A percentile compares a stretch with the other conserved stretches of the same genome.
Conservation (phyloP, 495 filamentous ascomycete species). For the Talaromyces stipitatus region DNA sequence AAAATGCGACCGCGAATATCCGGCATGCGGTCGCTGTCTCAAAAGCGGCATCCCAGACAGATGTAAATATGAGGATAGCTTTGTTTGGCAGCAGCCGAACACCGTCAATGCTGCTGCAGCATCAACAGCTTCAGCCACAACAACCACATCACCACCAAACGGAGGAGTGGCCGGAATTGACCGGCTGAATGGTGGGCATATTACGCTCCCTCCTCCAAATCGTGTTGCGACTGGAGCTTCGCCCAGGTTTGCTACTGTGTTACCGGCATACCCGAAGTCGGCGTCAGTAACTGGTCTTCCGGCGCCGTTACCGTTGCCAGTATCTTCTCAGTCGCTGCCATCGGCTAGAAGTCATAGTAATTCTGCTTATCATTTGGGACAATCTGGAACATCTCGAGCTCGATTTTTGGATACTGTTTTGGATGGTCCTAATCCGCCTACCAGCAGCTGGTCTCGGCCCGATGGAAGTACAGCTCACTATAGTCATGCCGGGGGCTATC, state of each 20-base stretch:
- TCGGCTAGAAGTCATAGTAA: not conserved
- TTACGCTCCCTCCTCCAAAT: slow-evolving; percentile 1
- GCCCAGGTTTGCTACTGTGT: not conserved
- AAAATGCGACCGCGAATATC: slow-evolving; percentile 60
- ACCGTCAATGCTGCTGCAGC: slow-evolving; percentile 24
- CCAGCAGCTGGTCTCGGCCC: slow-evolving; percentile 16
- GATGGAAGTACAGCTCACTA: not conserved
- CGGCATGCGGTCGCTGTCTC: slow-evolving; percentile 54
- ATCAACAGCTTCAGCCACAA: not conserved
- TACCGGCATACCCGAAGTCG: not conserved
- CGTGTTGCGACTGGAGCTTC: not conserved
- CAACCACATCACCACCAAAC: not conserved
- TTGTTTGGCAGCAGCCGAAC: slow-evolving; percentile 39
- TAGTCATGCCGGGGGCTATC: slow-evolving; percentile 2
- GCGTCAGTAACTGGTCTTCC: not conserved
- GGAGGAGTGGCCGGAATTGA: not conserved
- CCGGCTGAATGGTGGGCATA: not conserved
- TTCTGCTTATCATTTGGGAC: not conserved
- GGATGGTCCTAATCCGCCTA: slow-evolving; percentile 31
- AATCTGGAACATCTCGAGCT: not conserved
- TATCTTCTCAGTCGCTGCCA: not conserved
- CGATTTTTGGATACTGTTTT: slow-evolving; percentile 39
- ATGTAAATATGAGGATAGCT: slow-evolving; percentile 41
- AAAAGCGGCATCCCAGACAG: slow-evolving; percentile 38
- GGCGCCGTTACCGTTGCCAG: not conserved